Conservation (phyloP, 495 filamentous ascomycete genomes). For the Aspergillus indologenus region DNA sequence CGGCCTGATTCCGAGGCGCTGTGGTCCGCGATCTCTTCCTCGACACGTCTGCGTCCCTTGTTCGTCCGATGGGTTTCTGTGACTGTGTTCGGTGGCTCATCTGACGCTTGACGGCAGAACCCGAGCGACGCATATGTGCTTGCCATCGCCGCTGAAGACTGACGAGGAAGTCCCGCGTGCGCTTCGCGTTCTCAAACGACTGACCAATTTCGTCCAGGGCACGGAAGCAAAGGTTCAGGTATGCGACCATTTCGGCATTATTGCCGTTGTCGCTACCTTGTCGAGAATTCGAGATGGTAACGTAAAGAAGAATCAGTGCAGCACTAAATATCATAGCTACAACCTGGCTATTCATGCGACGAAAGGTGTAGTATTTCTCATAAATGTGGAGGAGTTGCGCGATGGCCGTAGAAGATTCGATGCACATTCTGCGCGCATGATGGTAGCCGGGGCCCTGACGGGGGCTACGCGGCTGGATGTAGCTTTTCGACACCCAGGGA, state of each 20-base stretch:
- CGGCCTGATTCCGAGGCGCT: slow-evolving; percentile 3
- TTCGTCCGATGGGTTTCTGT: slow-evolving; percentile 7
- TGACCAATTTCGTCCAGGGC: slow-evolving; percentile 46
- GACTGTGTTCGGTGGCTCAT: slow-evolving; percentile 23
- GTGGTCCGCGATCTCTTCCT: slow-evolving; percentile 33
- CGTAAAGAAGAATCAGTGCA: slow-evolving; percentile 46
- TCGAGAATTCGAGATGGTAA: slow-evolving; percentile 40
- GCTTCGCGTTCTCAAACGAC: slow-evolving; percentile 47
- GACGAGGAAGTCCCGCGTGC: slow-evolving; percentile 44
- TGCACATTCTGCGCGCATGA: slow-evolving; percentile 47
- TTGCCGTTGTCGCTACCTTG: slow-evolving; percentile 24
- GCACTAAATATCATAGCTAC: slow-evolving; percentile 52
- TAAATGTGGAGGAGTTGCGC: slow-evolving; percentile 46
- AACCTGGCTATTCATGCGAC: slow-evolving; percentile 49
- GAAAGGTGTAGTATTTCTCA: slow-evolving; percentile 48
- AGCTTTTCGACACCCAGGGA: slow-evolving; percentile 50
- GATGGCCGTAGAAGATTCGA: slow-evolving; percentile 46
- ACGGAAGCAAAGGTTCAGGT: slow-evolving; percentile 48
- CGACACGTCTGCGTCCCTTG: slow-evolving; percentile 13
- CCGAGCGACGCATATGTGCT: slow-evolving; percentile 42
- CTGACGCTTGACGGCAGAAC: slow-evolving; percentile 35
- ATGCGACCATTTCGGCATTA: slow-evolving; percentile 43
- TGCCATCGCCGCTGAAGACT: slow-evolving; percentile 48
- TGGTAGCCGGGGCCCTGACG: slow-evolving; percentile 45
- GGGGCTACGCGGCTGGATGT: slow-evolving; percentile 44